Evolutionary conservation across 2,329 filamentous ascomycete genomes (phyloP).

Genomic region (Trichoderma sp.): DNA sequence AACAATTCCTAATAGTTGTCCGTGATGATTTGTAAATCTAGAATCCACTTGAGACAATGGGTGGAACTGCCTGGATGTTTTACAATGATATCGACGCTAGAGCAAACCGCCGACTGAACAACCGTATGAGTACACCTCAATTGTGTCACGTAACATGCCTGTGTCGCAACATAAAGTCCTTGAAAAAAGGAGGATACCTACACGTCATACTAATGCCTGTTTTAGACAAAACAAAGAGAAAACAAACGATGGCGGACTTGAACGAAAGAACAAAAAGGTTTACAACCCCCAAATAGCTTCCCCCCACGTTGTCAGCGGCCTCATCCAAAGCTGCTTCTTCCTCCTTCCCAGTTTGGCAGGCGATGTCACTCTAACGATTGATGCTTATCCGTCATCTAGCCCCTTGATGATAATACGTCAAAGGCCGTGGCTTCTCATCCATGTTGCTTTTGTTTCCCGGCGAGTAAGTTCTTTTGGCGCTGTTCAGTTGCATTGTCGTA

Average conservation of each 20-base stretch:
- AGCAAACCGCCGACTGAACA: neutral
- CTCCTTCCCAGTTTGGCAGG: constrained; percentile 23
- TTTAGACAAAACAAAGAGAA: neutral
- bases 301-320: constrained; percentile 23
- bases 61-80: neutral
- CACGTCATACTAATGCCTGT: neutral
- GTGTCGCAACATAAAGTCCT: neutral
- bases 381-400: constrained; percentile 16
- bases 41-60: neutral
- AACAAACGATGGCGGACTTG: neutral
- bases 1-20: neutral
- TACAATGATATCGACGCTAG: neutral
- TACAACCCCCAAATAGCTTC: constrained; percentile 11
- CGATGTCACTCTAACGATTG: constrained; percentile 21
- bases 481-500: neutral
- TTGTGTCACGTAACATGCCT: constrained; percentile 11
- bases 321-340: neutral
- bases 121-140: neutral
- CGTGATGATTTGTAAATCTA: neutral
- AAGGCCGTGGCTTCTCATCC: neutral
- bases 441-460: no score
- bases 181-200: neutral
- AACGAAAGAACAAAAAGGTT: neutral
- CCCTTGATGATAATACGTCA: neutral
- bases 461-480: neutral